Conservation (phyloP, 768 basidiomycete species). For the Pleurotus eryngii region DNA sequence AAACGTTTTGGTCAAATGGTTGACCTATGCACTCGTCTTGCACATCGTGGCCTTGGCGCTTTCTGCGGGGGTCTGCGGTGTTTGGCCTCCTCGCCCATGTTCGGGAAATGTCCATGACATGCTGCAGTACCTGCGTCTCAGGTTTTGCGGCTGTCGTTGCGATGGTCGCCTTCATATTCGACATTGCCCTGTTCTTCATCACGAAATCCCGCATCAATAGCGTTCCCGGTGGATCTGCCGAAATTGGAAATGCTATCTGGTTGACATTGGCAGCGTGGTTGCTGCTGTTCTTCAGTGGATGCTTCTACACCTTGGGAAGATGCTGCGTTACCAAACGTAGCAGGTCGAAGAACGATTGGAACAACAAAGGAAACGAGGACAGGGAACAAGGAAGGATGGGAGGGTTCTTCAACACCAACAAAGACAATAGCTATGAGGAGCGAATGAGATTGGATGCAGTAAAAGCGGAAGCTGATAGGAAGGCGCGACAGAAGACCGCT, state of each 20-base stretch:
- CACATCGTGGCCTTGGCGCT: slow-evolving; percentile 85
- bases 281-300: slow-evolving; percentile 86
- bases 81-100: slow-evolving; percentile 89
- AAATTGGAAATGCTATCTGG: slow-evolving; percentile 90
- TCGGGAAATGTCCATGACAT: slow-evolving; percentile 81
- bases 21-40: slow-evolving; percentile 90
- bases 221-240: slow-evolving; percentile 60
- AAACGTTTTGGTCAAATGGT: slow-evolving; percentile 84
- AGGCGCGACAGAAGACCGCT: slow-evolving; percentile 55
- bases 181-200: slow-evolving; percentile 87
- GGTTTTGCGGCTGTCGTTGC: slow-evolving; percentile 78
- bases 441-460: slow-evolving; percentile 79
- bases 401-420: slow-evolving; percentile 13
- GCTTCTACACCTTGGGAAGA: slow-evolving; percentile 80
- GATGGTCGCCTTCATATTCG: slow-evolving; percentile 88
- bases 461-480: slow-evolving; percentile 83
- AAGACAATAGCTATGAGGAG: slow-evolving; percentile 43
- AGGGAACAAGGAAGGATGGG: slow-evolving; percentile 6
- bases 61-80: slow-evolving; percentile 64
- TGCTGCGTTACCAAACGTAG: slow-evolving; percentile 69
- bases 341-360: slow-evolving; percentile 35
- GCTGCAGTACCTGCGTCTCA: slow-evolving; percentile 77
- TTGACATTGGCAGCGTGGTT: slow-evolving; percentile 84
- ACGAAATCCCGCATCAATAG: slow-evolving; percentile 81
- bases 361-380: slow-evolving; percentile 26